Base-by-base conservation (phyloP, 2,329 filamentous ascomycete species). In the Neopestalotiopsis sp. region DNA sequence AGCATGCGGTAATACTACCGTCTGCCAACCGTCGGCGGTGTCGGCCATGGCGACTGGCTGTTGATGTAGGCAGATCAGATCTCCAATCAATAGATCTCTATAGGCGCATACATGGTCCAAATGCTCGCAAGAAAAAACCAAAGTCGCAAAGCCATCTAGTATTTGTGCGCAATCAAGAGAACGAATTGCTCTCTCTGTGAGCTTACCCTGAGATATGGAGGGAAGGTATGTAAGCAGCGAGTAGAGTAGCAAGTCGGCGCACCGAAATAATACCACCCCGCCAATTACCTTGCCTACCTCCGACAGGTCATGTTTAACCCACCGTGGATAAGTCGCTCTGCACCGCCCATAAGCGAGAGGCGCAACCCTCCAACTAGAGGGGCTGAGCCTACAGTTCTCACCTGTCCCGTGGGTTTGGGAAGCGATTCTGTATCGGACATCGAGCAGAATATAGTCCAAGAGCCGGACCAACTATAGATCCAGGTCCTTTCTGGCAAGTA, bases 1-100 rank as follows among this genome's bases (percentile, higher is more conserved):
- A 20, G 66, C 40, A 45, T n/a, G 63, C 14, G 66, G 61, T 42
- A 64, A 24, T 59, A 68, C 66, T 59, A 68, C 66, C 10, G 66
- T 68, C 42, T 68, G 67, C 67, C 67, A 68, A 13, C 67, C 67
- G 24, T 34, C 49, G 17, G 56, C 34, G 12, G 65, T 2, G 34
- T 67, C 65, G 30, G 42, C 65, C 65, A 67, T 67, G 34, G 17
- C 32, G 9, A 24, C 64, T 12, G 62, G 5, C 20, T 4, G 10
- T 62, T 28, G 20, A 30, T 53, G 4, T 34, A 40, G 40, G 38
- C 30, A 5, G 32, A 34, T 34, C 24, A 24, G 24, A 34, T 63
- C 57, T n/a, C 57, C 57, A 17, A 30, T 24, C 30, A 30, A 5
- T 30, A 10, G 17, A 17, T 17, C 24, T 62, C 59, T 17, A 14